Percentiles rank a stretch among this genome's conserved stretches.
phyloP scores from a whole-genome alignment of 441 rosid genomes.

The Viola pubescens region DNA sequence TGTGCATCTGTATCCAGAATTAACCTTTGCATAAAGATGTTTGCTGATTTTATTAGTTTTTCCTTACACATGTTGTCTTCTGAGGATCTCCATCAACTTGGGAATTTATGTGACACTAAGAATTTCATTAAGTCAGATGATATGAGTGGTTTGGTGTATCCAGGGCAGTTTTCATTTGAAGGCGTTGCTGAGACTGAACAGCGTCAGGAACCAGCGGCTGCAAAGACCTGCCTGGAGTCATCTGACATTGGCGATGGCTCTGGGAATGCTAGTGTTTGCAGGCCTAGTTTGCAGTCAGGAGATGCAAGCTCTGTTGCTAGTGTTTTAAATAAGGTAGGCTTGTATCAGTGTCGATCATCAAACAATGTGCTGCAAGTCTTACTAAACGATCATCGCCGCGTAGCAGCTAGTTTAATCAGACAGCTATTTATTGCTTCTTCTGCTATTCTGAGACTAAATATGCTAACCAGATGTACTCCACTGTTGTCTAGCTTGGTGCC shows the following conservation, averaged over 20 bases:
- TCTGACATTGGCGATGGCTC: constrained; percentile 21
- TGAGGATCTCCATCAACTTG: constrained; percentile 29
- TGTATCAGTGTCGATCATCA: constrained; percentile 24
- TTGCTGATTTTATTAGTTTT: constrained; percentile 37
- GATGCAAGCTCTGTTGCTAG: constrained; percentile 24
- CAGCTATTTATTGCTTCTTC: constrained; percentile 65
- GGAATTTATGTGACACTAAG: constrained; percentile 25
- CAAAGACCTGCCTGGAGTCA: constrained; percentile 16
- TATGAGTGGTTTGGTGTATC: constrained; percentile 13
- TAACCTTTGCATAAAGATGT: constrained; percentile 26
- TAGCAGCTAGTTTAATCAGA: constrained; percentile 57
- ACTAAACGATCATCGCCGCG: constrained; percentile 49
- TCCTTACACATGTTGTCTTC: constrained; percentile 34
- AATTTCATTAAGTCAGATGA: constrained; percentile 17
- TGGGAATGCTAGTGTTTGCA: constrained; percentile 6
- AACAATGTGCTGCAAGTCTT: constrained; percentile 39
- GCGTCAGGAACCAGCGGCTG: constrained; percentile 12
- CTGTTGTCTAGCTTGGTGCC: constrained; percentile 41
- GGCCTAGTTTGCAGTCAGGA: constrained; percentile 14
- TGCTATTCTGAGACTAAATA: constrained; percentile 60
- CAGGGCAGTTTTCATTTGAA: constrained; percentile 13
- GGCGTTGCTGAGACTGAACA: constrained; percentile 9
- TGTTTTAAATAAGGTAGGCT: constrained; percentile 28
- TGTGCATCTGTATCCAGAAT: constrained; percentile 35
- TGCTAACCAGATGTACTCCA: constrained; percentile 30